A percentile compares a stretch with the other conserved stretches of the same genome.
Evolutionary conservation across 2,329 filamentous ascomycete species (phyloP).

Genomic region (Colletotrichum musae): DNA sequence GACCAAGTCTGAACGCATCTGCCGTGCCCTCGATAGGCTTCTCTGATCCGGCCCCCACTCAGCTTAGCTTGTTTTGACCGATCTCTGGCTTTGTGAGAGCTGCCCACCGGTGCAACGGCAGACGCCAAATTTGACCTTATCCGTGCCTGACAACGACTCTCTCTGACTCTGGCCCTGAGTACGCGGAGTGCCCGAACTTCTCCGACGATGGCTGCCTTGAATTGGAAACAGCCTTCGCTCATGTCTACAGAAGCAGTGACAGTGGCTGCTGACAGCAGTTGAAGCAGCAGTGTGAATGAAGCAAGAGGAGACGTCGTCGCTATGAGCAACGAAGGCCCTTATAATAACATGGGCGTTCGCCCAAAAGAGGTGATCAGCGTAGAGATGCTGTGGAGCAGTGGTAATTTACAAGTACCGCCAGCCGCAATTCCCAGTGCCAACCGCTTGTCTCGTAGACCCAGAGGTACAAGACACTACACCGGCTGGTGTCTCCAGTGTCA

Average conservation of each 20-base stretch:
- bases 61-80: constrained; percentile 38
- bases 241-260: no score
- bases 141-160: neutral
- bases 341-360: constrained; percentile 16
- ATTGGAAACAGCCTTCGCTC: neutral
- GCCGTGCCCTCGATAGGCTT: constrained; percentile 25
- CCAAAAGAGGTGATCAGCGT: constrained; percentile 33
- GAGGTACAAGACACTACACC: constrained; percentile 31
- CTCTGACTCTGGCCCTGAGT: constrained; percentile 22
- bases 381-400: constrained; percentile 13
- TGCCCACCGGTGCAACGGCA: constrained; percentile 14
- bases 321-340: constrained; percentile 13
- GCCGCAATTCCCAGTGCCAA: constrained; percentile 10
- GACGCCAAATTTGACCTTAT: constrained; percentile 1
- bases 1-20: neutral
- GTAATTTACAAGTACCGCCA: constrained; percentile 23
- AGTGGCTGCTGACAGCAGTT: no score
- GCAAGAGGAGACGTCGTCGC: constrained; percentile 12
- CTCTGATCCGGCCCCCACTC: constrained; percentile 25
- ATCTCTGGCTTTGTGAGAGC: constrained; percentile 33
- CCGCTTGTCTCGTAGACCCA: neutral
- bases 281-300: neutral
- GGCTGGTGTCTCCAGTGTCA: constrained; percentile 37
- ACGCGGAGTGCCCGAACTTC: neutral
- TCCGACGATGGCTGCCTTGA: constrained; percentile 3